These are phyloP conservation scores for Glaciozyma antarctica DNA, from an alignment of 768 basidiomycete genomes.

Conservation along the genomic window DNA sequence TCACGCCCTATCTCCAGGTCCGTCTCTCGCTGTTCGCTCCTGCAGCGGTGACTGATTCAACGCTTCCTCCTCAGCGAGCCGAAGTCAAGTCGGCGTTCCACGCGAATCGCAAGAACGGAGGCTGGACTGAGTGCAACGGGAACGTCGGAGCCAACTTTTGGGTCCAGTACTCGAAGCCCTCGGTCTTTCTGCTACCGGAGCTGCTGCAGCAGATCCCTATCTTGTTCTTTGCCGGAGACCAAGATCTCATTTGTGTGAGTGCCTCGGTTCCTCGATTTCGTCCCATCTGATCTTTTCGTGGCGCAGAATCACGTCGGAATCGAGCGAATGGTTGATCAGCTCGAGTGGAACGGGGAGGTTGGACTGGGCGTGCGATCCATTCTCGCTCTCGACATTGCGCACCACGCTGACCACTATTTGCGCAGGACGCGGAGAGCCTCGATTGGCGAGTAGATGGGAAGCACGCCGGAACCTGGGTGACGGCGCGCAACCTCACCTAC, in stretches of 20 bases:
- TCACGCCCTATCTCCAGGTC: constrained; percentile 61
- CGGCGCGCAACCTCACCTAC: constrained; percentile 81
- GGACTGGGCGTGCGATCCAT: constrained; percentile 64
- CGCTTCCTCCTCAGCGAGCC: constrained; percentile 47
- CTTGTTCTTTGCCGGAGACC: constrained; percentile 87
- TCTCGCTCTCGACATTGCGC: no score
- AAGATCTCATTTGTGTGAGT: constrained; percentile 73
- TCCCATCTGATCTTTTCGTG: not conserved
- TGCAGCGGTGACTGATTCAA: not conserved
- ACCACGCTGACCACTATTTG: not conserved
- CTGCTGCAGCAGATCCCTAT: constrained; percentile 71
- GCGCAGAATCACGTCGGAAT: constrained; percentile 70
- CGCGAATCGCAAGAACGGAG: constrained; percentile 61
- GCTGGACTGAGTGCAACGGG: constrained; percentile 54
- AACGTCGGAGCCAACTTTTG: constrained; percentile 58
- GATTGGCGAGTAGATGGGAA: constrained; percentile 53
- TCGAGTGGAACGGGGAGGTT: constrained; percentile 75
- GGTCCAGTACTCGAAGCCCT: constrained; percentile 52
- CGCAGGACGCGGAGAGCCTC: constrained; percentile 20
- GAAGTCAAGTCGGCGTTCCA: constrained; percentile 80
- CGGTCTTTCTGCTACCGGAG: constrained; percentile 64
- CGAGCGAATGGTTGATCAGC: constrained; percentile 67
- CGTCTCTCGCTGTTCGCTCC: constrained; percentile 36
- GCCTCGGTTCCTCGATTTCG: not conserved
- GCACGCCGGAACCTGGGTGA: constrained; percentile 82